These are phyloP conservation scores for Phyllosticta citriasiana DNA, from an alignment of 2,329 filamentous ascomycete species.

Conservation along the genomic window DNA sequence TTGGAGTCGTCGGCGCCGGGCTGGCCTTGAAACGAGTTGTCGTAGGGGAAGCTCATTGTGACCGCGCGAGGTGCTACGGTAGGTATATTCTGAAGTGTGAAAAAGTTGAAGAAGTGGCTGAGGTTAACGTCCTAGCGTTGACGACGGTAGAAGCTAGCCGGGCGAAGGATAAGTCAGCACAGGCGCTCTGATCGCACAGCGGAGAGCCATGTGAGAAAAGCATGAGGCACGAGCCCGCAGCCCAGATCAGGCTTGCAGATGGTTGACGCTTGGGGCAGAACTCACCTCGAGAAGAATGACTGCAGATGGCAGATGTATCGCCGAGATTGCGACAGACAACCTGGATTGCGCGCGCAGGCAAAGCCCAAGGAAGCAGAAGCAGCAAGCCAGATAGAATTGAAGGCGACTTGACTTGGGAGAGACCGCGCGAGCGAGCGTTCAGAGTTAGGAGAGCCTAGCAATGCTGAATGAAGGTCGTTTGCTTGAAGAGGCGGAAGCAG, in stretches of 20 bases:
- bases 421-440: slow-evolving; percentile 15
- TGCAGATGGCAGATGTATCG: slow-evolving; percentile 5
- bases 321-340: neutral
- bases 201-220: slow-evolving; percentile 3
- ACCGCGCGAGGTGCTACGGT: slow-evolving; percentile 4
- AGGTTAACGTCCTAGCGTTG: slow-evolving; percentile 9
- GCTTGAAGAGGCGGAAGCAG: slow-evolving; percentile 17
- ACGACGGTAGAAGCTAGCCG: slow-evolving; percentile 9
- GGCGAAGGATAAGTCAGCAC: slow-evolving; percentile 8
- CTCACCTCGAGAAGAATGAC: slow-evolving; percentile 2
- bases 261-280: slow-evolving; percentile 12
- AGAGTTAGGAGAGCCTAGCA: slow-evolving; percentile 6
- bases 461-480: slow-evolving; percentile 21
- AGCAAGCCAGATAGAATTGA: slow-evolving; percentile 13
- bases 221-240: neutral
- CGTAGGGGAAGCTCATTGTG: slow-evolving; percentile 58
- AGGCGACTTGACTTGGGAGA: slow-evolving; percentile 19
- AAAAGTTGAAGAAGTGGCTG: slow-evolving; percentile 7
- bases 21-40: slow-evolving; percentile 54
- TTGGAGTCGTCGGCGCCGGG: slow-evolving; percentile 42
- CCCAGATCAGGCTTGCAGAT: neutral
- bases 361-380: slow-evolving; percentile 10
- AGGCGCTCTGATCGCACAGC: slow-evolving; percentile 9
- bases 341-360: slow-evolving; percentile 17
- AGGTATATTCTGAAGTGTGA: slow-evolving; percentile 9